These are phyloP conservation scores for Salix caprea DNA, from an alignment of 345 rosid genomes.

Conservation along the genomic window DNA sequence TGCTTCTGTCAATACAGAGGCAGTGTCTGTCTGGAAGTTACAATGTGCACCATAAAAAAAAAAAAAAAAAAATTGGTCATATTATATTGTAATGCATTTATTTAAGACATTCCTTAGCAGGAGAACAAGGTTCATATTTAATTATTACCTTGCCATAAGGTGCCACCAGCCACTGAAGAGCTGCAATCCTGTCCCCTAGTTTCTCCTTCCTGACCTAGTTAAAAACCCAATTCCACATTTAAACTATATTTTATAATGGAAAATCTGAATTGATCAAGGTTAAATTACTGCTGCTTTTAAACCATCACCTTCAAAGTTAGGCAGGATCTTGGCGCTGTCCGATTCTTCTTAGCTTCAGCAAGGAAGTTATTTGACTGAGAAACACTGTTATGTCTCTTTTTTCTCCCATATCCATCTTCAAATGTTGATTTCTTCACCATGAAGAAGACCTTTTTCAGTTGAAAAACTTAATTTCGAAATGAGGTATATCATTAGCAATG, in stretches of 20 bases:
- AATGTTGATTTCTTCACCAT: constrained; percentile 1
- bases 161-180: constrained; percentile 67
- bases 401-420: constrained; percentile 9
- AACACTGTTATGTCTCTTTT: constrained; percentile 13
- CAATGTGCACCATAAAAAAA: not conserved
- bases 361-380: constrained; percentile 17
- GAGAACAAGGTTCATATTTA: not conserved
- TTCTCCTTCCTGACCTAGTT: constrained; percentile 51
- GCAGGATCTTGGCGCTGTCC: constrained; percentile 15
- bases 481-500: not conserved
- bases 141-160: constrained; percentile 67
- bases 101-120: not conserved
- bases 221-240: not conserved
- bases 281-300: not conserved
- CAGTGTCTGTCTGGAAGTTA: constrained; percentile 61
- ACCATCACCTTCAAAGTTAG: constrained; percentile 31
- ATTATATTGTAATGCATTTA: not conserved
- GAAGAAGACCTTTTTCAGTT: not conserved
- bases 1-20: constrained; percentile 63
- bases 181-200: constrained; percentile 59
- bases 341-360: constrained; percentile 18
- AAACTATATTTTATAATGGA: not conserved
- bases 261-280: not conserved
- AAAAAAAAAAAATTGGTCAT: not conserved
- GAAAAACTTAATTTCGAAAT: not conserved